Evolutionary conservation across 2,329 filamentous ascomycete genomes (phyloP).

Genomic region (Metarhizium humberi): DNA sequence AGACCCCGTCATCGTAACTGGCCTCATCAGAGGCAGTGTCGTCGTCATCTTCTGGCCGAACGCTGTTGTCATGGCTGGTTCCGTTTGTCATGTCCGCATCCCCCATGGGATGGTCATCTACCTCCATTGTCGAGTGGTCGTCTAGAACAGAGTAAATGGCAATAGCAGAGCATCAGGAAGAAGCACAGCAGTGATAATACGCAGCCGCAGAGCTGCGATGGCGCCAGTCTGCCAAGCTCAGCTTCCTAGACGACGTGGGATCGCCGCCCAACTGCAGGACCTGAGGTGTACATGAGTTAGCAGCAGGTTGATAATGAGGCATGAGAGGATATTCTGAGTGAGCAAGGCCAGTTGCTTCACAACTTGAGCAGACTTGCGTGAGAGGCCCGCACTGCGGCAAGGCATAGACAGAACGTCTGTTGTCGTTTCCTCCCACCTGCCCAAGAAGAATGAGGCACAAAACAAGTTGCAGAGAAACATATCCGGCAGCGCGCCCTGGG

Average conservation of each 20-base stretch:
- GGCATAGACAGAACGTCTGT: not conserved
- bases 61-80: slow-evolving; percentile 9
- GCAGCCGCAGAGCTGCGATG: not conserved
- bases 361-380: not conserved
- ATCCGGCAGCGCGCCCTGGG: not conserved
- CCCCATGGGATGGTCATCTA: slow-evolving; percentile 33
- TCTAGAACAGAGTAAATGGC: slow-evolving; percentile 6
- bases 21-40: slow-evolving; percentile 24
- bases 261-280: not conserved
- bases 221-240: not conserved
- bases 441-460: not conserved
- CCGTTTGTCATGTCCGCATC: slow-evolving; percentile 26
- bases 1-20: slow-evolving; percentile 24
- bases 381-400: not conserved
- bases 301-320: not conserved
- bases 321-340: not conserved
- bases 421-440: not conserved
- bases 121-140: slow-evolving; percentile 26
- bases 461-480: not conserved
- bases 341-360: not conserved
- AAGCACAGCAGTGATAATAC: not conserved
- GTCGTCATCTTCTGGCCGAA: slow-evolving; percentile 17
- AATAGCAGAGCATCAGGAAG: not conserved
- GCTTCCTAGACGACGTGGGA: not conserved
- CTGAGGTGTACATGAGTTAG: not conserved